phyloP scores from a whole-genome alignment of 108 stramenopile species.

The Bacterosira constricta region DNA sequence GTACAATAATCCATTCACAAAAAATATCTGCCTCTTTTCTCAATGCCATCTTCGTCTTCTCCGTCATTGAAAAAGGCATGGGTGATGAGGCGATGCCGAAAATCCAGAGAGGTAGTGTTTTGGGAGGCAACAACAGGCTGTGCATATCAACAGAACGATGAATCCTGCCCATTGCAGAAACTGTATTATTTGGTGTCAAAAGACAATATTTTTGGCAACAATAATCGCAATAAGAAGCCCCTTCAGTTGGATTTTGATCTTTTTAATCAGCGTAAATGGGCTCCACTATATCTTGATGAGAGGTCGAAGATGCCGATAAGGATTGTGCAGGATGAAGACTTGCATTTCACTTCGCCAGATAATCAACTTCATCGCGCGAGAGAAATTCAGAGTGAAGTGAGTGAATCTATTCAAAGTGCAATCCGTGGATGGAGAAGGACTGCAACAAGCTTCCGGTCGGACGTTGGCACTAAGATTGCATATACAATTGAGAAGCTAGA shows the following conservation, averaged over 20 bases:
- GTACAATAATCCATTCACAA: background rate
- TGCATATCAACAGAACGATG: slow-evolving; percentile 50
- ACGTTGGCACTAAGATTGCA: slow-evolving; percentile 30
- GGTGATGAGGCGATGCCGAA: slow-evolving; percentile 30
- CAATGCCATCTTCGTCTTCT: slow-evolving; percentile 20
- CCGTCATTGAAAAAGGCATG: slow-evolving; percentile 7
- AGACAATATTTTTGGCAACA: slow-evolving; percentile 44
- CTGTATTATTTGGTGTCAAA: slow-evolving; percentile 58
- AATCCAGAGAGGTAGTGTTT: slow-evolving; percentile 35
- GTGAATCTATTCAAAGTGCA: slow-evolving; percentile 39
- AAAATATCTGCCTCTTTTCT: background rate
- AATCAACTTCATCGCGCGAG: slow-evolving; percentile 18
- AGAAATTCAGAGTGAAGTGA: slow-evolving; percentile 42
- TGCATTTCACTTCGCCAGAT: slow-evolving; percentile 30
- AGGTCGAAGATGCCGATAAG: background rate
- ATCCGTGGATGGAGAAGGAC: slow-evolving; percentile 46
- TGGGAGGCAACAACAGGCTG: slow-evolving; percentile 72
- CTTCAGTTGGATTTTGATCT: slow-evolving; percentile 32
- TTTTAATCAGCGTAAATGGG: slow-evolving; percentile 36
- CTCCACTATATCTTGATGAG: slow-evolving; percentile 23
- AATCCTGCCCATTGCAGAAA: slow-evolving; percentile 58
- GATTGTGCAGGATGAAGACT: slow-evolving; percentile 26
- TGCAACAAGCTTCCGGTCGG: slow-evolving; percentile 43
- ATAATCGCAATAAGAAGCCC: slow-evolving; percentile 14
- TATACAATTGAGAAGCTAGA: slow-evolving; percentile 38